A percentile compares a stretch with the other conserved stretches of the same genome.
These are phyloP conservation scores for Neurospora sp. DNA, from an alignment of 495 filamentous ascomycete genomes.

Conservation along the genomic window DNA sequence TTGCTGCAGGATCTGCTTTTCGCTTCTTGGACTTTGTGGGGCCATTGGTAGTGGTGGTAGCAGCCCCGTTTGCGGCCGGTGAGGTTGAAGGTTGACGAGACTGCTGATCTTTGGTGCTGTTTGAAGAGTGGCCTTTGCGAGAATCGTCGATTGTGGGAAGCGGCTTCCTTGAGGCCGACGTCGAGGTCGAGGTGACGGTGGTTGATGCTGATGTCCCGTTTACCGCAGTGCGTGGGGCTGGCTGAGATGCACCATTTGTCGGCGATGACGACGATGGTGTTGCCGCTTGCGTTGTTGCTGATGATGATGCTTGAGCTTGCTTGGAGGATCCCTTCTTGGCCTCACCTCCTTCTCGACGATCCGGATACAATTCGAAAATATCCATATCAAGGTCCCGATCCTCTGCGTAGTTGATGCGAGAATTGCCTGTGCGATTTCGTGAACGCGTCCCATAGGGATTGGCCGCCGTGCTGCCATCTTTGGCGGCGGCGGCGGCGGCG, in stretches of 20 bases:
- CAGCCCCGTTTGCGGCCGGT: conserved; percentile 25
- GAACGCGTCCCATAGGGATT: conserved; percentile 93
- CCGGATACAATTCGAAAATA: conserved; percentile 43
- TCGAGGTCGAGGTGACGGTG: neutral
- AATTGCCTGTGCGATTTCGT: conserved; percentile 69
- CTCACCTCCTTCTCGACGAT: conserved; percentile 31
- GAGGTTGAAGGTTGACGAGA: conserved; percentile 10
- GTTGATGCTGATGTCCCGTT: neutral
- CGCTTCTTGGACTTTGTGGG: conserved; percentile 56
- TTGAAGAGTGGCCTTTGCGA: conserved; percentile 14
- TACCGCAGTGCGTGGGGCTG: neutral
- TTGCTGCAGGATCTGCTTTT: conserved; percentile 47
- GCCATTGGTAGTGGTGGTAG: conserved; percentile 36
- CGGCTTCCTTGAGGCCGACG: conserved; percentile 15
- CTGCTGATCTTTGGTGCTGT: conserved; percentile 18
- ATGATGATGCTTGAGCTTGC: conserved; percentile 15
- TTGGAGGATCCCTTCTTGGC: conserved; percentile 38
- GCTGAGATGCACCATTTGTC: neutral
- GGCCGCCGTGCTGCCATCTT: conserved; percentile 30
- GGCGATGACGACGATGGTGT: neutral
- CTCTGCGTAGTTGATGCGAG: conserved; percentile 91
- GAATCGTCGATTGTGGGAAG: conserved; percentile 20
- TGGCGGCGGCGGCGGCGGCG: conserved; percentile 25
- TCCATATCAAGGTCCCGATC: conserved; percentile 90
- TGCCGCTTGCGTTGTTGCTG: conserved; percentile 5